phyloP scores from a whole-genome alignment of 2,329 filamentous ascomycete species.

The Aspergillus hiratsukae region DNA sequence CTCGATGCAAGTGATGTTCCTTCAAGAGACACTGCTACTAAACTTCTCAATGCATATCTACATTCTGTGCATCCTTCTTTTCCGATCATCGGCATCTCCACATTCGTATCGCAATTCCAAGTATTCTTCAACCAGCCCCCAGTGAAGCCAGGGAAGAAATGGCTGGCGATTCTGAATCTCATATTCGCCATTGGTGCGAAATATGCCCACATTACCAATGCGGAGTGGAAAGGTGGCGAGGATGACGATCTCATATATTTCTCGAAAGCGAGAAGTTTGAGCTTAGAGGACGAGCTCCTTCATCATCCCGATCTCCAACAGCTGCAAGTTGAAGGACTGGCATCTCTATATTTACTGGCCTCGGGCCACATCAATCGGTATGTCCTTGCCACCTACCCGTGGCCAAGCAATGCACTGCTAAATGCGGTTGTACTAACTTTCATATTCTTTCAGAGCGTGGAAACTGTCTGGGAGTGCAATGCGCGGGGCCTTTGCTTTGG shows the following conservation, averaged over 20 bases:
- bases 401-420: not conserved
- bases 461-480: constrained; percentile 39
- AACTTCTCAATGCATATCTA: constrained; percentile 40
- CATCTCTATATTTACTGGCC: constrained; percentile 39
- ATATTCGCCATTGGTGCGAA: constrained; percentile 42
- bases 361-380: constrained; percentile 43
- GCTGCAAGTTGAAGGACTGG: constrained; percentile 40
- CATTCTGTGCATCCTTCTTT: constrained; percentile 42
- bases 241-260: constrained; percentile 41
- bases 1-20: constrained; percentile 37
- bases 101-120: constrained; percentile 41
- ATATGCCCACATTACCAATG: constrained; percentile 35
- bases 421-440: constrained; percentile 1
- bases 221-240: constrained; percentile 33
- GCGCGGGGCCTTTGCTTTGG: constrained; percentile 38
- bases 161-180: constrained; percentile 43
- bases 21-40: constrained; percentile 32
- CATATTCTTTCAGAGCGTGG: constrained; percentile 34
- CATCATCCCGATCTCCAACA: constrained; percentile 41
- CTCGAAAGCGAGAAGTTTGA: constrained; percentile 35
- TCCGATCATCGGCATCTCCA: constrained; percentile 39
- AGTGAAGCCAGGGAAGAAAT: constrained; percentile 36
- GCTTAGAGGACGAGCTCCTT: constrained; percentile 37
- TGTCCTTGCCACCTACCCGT: not conserved
- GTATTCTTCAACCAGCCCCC: constrained; percentile 32